A percentile compares a stretch with the other conserved stretches of the same genome.
These are phyloP conservation scores for Mucor velutinosus DNA, from an alignment of 371 early-diverging fungal genomes.

Conservation along the genomic window DNA sequence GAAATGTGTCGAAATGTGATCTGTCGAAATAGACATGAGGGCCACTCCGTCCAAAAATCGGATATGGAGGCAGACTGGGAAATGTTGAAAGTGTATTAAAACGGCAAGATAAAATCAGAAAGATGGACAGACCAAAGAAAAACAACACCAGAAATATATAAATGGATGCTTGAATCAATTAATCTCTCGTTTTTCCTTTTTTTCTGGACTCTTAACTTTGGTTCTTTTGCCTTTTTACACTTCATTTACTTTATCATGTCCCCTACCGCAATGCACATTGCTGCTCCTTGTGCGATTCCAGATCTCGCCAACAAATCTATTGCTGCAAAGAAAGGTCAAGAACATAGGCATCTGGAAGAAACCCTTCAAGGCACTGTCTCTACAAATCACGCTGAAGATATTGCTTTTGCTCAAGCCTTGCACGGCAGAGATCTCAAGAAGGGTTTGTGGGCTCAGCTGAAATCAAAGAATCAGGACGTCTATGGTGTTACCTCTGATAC, in stretches of 20 bases:
- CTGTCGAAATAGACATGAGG: background rate
- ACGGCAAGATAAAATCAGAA: background rate
- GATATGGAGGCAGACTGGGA: background rate
- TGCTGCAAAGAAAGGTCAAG: background rate
- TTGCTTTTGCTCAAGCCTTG: slow-evolving; percentile 52
- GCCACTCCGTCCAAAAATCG: background rate
- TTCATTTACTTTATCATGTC: background rate
- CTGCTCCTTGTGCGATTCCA: background rate
- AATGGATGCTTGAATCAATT: background rate
- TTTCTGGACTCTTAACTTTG: background rate
- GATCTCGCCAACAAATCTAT: background rate
- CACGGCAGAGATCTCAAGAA: slow-evolving; percentile 50
- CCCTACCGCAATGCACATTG: background rate
- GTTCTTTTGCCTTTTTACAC: background rate
- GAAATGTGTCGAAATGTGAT: background rate
- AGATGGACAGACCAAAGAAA: background rate
- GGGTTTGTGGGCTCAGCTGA: slow-evolving; percentile 54
- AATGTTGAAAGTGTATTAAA: background rate
- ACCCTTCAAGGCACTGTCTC: slow-evolving; percentile 25
- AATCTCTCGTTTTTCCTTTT: background rate
- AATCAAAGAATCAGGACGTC: slow-evolving; percentile 58
- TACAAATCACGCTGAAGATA: slow-evolving; percentile 46
- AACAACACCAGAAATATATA: background rate
- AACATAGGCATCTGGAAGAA: background rate
- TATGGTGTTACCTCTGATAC: slow-evolving; percentile 58